Base-by-base conservation (phyloP, 2,329 filamentous ascomycete genomes). In the Penicillium sp. region DNA sequence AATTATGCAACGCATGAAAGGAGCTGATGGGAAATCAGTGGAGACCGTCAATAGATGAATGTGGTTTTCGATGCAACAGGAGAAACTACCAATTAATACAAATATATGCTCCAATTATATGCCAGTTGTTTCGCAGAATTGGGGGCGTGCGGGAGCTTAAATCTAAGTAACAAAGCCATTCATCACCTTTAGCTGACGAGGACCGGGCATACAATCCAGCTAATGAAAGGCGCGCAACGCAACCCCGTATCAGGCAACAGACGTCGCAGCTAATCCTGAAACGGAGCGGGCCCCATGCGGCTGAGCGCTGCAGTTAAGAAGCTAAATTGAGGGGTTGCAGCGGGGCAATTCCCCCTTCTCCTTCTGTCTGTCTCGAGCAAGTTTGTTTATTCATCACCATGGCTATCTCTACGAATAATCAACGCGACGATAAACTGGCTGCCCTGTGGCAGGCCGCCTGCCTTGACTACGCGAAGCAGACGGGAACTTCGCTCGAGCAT, bases 361-460 rank as follows among this genome's bases (percentile, higher is more conserved):
- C 9, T 15, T 41, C 35, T 41, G 8, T 41, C 35, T 41, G 13
- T 15, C 11, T 13, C 11, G 11, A 41, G 35, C 9, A 41, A 41
- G 2, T 41, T 15, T 5, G 11, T 41, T 41, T 15, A 26, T 41
- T 41, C 11, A 41, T 15, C 35, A 41, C 35, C 35, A 41, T 41
- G 35, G 35, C 35, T 15, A 41, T 41, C 11, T 2, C 35, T 41
- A 15, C 8, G 11, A 41, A 41, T 41, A 41, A 3, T 5, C 11
- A 8, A 8, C 15, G 13, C 11, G 46, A 48, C 8, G 23, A 48
- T 21, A 51, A 21, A 7, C 45, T 60, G 8, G 50, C 31, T 5
- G 8, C 44, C 30, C 51, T 60, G 41, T 60, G 58, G 58, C 15
- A 19, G 5, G 31, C 30, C 4, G 58, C 58, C n/a, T 61, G 58